Evolutionary conservation across 306 rosid species (phyloP).

Genomic region (Trifolium subterraneum): DNA sequence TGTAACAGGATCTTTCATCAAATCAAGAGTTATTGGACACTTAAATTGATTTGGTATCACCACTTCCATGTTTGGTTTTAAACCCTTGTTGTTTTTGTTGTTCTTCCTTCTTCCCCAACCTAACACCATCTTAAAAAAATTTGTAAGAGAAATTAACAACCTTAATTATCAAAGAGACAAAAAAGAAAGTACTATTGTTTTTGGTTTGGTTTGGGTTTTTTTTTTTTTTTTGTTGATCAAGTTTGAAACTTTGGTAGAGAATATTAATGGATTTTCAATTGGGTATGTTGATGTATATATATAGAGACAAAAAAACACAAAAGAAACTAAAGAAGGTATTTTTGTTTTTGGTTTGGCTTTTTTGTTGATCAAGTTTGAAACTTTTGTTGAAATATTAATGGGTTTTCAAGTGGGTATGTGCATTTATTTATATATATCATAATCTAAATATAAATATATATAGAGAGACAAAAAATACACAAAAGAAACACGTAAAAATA

Average conservation of each 20-base stretch:
- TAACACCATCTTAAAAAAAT: slow-evolving; percentile 50
- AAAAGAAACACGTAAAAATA: slow-evolving; percentile 7
- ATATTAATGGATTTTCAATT: slow-evolving; percentile 33
- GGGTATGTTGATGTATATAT: background rate
- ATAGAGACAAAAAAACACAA: background rate
- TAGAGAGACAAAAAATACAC: background rate
- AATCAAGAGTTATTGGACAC: slow-evolving; percentile 74
- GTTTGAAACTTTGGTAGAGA: slow-evolving; percentile 30
- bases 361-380: slow-evolving; percentile 30
- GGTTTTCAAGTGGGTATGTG: slow-evolving; percentile 30
- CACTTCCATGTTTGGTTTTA: slow-evolving; percentile 44
- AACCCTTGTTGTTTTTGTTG: slow-evolving; percentile 14
- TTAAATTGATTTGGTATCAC: slow-evolving; percentile 63
- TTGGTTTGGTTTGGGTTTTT: background rate
- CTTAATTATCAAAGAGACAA: slow-evolving; percentile 14
- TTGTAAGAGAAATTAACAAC: slow-evolving; percentile 9
- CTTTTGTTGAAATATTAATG: slow-evolving; percentile 30
- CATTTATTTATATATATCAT: background rate
- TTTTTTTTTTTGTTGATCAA: slow-evolving; percentile 28
- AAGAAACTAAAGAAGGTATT: slow-evolving; percentile 10
- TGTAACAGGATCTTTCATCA: slow-evolving; percentile 88
- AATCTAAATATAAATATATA: background rate
- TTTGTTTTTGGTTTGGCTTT: background rate
- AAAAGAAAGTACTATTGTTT: background rate
- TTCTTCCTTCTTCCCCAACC: slow-evolving; percentile 61